phyloP scores from a whole-genome alignment of 2,329 filamentous ascomycete genomes.

The Trichoderma harzianum region DNA sequence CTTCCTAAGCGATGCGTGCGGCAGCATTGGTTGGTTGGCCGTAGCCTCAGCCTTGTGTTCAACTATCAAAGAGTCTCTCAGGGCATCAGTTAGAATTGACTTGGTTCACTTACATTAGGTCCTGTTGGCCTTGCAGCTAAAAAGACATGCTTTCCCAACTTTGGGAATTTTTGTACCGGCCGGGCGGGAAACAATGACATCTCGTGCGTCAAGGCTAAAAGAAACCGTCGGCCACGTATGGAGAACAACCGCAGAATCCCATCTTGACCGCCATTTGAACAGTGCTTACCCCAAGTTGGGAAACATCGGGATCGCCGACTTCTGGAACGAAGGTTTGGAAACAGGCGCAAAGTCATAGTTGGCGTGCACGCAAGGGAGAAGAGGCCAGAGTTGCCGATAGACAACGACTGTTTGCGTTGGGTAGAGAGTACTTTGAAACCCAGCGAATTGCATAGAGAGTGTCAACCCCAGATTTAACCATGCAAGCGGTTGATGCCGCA shows the following conservation, averaged over 20 bases:
- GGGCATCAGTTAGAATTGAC: neutral
- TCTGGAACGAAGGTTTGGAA: neutral
- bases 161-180: neutral
- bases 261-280: constrained; percentile 10
- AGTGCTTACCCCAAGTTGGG: neutral
- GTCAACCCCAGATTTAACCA: constrained; percentile 15
- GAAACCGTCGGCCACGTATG: neutral
- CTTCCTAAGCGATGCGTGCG: neutral
- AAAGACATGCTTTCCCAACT: neutral
- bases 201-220: neutral
- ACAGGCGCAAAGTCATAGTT: neutral
- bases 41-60: constrained; percentile 1
- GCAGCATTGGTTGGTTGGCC: neutral
- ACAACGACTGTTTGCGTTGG: neutral
- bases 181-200: neutral
- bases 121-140: neutral
- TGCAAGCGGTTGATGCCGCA: constrained; percentile 6
- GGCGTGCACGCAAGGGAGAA: neutral
- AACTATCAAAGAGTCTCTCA: neutral
- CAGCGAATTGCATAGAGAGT: constrained; percentile 6
- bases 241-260: neutral
- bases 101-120: neutral
- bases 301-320: neutral
- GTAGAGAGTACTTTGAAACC: neutral
- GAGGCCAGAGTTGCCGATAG: neutral